Conservation (phyloP, 768 basidiomycete species). For the Termitomyces sp. region DNA sequence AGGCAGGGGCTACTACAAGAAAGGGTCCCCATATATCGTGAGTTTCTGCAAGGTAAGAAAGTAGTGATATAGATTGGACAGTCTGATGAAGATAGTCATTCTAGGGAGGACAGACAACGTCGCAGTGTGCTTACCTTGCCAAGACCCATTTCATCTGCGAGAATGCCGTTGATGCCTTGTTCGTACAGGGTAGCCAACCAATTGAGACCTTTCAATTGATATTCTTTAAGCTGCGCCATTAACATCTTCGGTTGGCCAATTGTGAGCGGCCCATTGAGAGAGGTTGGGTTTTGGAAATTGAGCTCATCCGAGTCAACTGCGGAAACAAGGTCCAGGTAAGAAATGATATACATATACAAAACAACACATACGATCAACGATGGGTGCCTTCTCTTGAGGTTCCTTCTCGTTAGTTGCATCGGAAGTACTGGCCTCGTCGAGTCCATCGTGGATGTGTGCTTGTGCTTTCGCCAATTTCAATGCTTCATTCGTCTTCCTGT, state of each 20-base stretch:
- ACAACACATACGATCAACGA: constrained; percentile 66
- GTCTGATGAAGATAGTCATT: constrained; percentile 48
- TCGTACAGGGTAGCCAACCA: constrained; percentile 98
- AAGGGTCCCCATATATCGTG: constrained; percentile 99
- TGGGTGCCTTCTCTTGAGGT: constrained; percentile 38
- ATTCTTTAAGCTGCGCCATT: constrained; percentile 96
- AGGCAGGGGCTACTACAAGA: constrained; percentile 94
- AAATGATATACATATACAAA: neutral
- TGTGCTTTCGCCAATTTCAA: constrained; percentile 62
- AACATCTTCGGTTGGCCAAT: constrained; percentile 94
- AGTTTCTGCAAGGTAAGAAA: constrained; percentile 93
- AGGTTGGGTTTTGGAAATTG: constrained; percentile 98
- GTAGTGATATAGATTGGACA: constrained; percentile 94
- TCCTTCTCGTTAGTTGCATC: constrained; percentile 26
- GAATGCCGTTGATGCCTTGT: constrained; percentile 98
- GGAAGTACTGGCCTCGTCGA: constrained; percentile 43
- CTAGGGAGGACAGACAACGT: constrained; percentile 1
- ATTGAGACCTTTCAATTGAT: constrained; percentile 95
- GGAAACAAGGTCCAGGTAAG: constrained; percentile 2
- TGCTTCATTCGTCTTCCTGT: constrained; percentile 79
- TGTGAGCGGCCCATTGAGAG: constrained; percentile 76
- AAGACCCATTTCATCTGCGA: constrained; percentile 98
- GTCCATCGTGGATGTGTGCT: constrained; percentile 43
- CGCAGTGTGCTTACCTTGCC: constrained; percentile 57
- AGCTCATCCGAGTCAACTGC: constrained; percentile 94